A percentile compares a stretch with the other conserved stretches of the same genome.
Evolutionary conservation across 495 filamentous ascomycete genomes (phyloP).

Genomic region (Aspergillus ostianus): DNA sequence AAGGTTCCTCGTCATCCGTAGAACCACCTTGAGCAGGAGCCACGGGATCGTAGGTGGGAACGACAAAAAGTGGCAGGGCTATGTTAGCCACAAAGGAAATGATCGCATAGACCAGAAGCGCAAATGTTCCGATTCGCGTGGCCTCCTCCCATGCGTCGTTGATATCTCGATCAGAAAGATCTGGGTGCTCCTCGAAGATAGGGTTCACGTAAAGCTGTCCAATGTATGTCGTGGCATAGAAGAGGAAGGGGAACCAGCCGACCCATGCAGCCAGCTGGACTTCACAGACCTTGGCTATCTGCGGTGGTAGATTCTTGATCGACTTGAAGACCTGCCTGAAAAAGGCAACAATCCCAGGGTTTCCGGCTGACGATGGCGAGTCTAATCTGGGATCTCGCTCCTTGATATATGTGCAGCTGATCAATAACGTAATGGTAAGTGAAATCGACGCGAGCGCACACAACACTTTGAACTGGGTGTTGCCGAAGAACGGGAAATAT

Average conservation of each 20-base stretch:
- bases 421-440: constrained; percentile 60
- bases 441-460: constrained; percentile 76
- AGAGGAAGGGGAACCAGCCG: constrained; percentile 93
- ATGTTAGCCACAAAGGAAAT: constrained; percentile 77
- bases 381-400: constrained; percentile 80
- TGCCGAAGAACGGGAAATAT: constrained; percentile 70
- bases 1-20: constrained; percentile 20
- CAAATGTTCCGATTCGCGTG: constrained; percentile 79
- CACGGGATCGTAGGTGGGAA: constrained; percentile 59
- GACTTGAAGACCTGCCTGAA: constrained; percentile 75
- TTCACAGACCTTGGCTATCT: constrained; percentile 78
- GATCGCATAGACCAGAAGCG: constrained; percentile 81
- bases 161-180: constrained; percentile 71
- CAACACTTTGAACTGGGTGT: constrained; percentile 86
- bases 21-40: constrained; percentile 7
- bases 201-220: constrained; percentile 87
- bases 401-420: constrained; percentile 62
- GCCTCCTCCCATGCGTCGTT: constrained; percentile 76
- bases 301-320: constrained; percentile 69
- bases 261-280: constrained; percentile 91
- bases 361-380: constrained; percentile 52
- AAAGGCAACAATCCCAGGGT: constrained; percentile 69
- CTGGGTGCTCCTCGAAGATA: constrained; percentile 67
- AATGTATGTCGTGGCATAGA: constrained; percentile 89
- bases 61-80: constrained; percentile 76